Evolutionary conservation across 495 filamentous ascomycete genomes (phyloP), one percentile per base, ranked within the genome.

Genomic region (Penicillium goetzii): DNA sequence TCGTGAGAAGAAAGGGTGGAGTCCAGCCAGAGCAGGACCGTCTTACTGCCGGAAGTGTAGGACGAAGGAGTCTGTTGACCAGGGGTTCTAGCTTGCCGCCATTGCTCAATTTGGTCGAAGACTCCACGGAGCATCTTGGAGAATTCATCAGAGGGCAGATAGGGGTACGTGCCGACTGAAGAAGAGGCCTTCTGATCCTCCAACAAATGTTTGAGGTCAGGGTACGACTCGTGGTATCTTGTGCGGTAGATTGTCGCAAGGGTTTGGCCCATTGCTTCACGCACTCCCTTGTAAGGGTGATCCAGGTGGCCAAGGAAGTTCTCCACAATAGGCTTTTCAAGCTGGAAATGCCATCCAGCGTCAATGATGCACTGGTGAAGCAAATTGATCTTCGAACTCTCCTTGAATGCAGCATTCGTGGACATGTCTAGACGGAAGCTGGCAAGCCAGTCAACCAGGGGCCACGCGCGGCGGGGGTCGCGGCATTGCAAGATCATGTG

Each of bases 341-440:
- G 83, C 62, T 91, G 92, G 82, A 97, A 98, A 75, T 97, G 95
- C 95, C 95, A 99, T 2, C 96, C 96, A 53, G 88, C 82, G 72
- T 97, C 92, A 61, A 86, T 86, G 64, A 98, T 91, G 63, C 89
- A 88, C 66, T 96, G 91, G 67, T 97, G 90, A 36, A 99, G 81
- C 15, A 98, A 83, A 66, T 95, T 90, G 47, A 99, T 90, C 78
- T 97, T 97, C 5, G 93, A 93, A 60, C 93, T 97, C 68, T 99
- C 96, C 75, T 99, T 99, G 84, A 99, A 99, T 11, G 95, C 95
- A 5, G 95, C 95, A 74, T 98, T 97, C 0, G 94, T 97, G 25
- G 86, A 78, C 90, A 97, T 94, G 69, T 99, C 95, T 21, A 99
- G 81, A 34, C 91, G 85, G 84, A 97, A 97, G 62, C 87, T 86